Conservation (phyloP, 2,329 filamentous ascomycete species). For the Fusarium liriodendri region DNA sequence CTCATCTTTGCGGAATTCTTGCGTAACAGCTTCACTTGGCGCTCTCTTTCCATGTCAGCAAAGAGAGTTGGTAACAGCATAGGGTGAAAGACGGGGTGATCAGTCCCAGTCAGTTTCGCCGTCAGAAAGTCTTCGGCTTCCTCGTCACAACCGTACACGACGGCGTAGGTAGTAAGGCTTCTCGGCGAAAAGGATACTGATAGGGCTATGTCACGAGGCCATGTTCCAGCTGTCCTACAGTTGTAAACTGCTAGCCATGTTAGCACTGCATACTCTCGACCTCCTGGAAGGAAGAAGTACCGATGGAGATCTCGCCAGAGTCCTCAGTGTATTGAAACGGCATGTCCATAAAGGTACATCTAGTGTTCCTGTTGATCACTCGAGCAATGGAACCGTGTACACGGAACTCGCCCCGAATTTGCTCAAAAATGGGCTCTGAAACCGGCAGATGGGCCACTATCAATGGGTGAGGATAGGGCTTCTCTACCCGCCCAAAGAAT, state of each 20-base stretch:
- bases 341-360: neutral
- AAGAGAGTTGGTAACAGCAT: neutral
- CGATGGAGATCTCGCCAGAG: neutral
- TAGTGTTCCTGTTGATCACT: slow-evolving; percentile 10
- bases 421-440: neutral
- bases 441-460: neutral
- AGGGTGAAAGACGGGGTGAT: neutral
- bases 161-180: neutral
- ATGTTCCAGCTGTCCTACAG: neutral
- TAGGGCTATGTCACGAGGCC: neutral
- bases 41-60: neutral
- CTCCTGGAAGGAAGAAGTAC: rapidly evolving
- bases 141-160: neutral
- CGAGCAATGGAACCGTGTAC: slow-evolving; percentile 4
- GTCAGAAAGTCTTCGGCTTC: neutral
- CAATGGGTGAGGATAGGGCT: neutral
- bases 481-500: neutral
- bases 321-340: neutral
- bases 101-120: neutral
- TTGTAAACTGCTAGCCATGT: neutral
- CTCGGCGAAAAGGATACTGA: neutral
- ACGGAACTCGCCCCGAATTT: neutral
- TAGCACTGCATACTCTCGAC: rapidly evolving
- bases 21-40: neutral
- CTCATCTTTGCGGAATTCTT: neutral